A percentile compares a stretch with the other conserved stretches of the same genome.
Conservation (phyloP, 2,329 filamentous ascomycete genomes). For the Mycocentrospora acerina region DNA sequence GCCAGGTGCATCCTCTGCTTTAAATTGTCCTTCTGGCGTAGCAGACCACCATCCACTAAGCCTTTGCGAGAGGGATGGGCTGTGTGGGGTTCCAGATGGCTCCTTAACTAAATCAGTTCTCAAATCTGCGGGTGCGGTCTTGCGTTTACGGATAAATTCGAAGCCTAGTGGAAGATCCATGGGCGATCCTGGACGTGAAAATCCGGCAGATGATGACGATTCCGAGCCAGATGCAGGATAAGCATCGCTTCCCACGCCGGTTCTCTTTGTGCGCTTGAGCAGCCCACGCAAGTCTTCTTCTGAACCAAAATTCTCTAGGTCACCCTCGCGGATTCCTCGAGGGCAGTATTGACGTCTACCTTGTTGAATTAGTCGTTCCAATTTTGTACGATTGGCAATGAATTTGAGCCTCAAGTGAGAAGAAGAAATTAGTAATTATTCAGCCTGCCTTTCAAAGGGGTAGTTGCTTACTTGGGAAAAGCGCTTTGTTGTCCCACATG, state of each 20-base stretch:
- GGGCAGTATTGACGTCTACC: slow-evolving; percentile 51
- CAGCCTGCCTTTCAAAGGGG: too few species aligned
- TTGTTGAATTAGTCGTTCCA: slow-evolving; percentile 69
- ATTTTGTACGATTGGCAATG: slow-evolving; percentile 79
- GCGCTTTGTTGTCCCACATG: slow-evolving; percentile 84
- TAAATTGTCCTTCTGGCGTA: slow-evolving; percentile 13
- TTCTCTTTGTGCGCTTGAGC: slow-evolving; percentile 35
- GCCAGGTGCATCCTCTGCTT: slow-evolving; percentile 40
- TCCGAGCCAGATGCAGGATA: slow-evolving; percentile 32
- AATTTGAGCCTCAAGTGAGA: slow-evolving; percentile 66
- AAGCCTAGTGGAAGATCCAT: slow-evolving; percentile 31
- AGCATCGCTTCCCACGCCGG: slow-evolving; percentile 9
- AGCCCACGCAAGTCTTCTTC: slow-evolving; percentile 50
- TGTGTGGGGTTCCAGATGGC: slow-evolving; percentile 20
- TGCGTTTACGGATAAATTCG: slow-evolving; percentile 25
- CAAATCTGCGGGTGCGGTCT: slow-evolving; percentile 12
- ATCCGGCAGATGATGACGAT: slow-evolving; percentile 28
- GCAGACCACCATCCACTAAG: slow-evolving; percentile 42
- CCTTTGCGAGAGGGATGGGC: slow-evolving; percentile 32
- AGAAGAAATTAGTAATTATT: too few species aligned
- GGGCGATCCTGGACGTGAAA: slow-evolving; percentile 30
- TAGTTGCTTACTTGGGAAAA: slow-evolving; percentile 66
- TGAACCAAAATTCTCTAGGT: slow-evolving; percentile 44
- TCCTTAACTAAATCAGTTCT: slow-evolving; percentile 1
- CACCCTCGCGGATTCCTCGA: slow-evolving; percentile 31